Percentiles rank a stretch among this genome's conserved stretches.
phyloP scores from a whole-genome alignment of 192 early-diverging fungal genomes.

The Radiomyces spectabilis region DNA sequence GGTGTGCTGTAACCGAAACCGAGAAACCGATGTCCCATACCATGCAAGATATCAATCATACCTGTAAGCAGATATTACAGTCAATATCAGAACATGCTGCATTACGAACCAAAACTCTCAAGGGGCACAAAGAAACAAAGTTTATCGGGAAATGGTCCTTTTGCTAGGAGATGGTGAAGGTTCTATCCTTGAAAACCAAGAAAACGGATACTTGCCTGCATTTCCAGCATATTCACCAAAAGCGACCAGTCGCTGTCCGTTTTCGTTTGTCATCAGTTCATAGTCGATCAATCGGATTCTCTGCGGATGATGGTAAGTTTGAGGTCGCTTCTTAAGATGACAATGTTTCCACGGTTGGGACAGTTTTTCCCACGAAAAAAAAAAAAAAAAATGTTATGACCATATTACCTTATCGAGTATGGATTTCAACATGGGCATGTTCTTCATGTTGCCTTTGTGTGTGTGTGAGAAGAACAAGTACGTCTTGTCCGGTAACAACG shows the following conservation, averaged over 20 bases:
- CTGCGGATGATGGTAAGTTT: too few species aligned
- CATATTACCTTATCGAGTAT: slow-evolving; percentile 77
- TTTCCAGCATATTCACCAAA: slow-evolving; percentile 94
- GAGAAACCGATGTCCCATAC: slow-evolving; percentile 84
- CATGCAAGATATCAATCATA: slow-evolving; percentile 89
- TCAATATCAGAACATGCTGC: slow-evolving; percentile 6
- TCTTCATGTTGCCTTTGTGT: slow-evolving; percentile 93
- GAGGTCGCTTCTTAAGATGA: too few species aligned
- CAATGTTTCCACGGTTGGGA: too few species aligned
- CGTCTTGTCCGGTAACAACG: slow-evolving; percentile 82
- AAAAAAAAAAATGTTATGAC: too few species aligned
- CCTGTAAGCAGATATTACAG: slow-evolving; percentile 27
- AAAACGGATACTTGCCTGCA: too few species aligned
- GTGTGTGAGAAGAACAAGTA: slow-evolving; percentile 97
- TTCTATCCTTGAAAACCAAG: too few species aligned
- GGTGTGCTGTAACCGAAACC: slow-evolving; percentile 90
- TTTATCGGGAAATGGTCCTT: too few species aligned
- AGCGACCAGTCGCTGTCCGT: slow-evolving; percentile 71
- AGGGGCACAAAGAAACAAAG: too few species aligned
- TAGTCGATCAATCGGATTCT: slow-evolving; percentile 92
- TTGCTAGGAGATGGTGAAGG: too few species aligned
- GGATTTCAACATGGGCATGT: slow-evolving; percentile 83
- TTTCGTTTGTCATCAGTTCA: slow-evolving; percentile 81
- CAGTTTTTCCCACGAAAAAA: not conserved
- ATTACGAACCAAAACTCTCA: too few species aligned